Base-by-base conservation (phyloP, 1,139 yeast species). In the Lodderomyces oxycetoniae region DNA sequence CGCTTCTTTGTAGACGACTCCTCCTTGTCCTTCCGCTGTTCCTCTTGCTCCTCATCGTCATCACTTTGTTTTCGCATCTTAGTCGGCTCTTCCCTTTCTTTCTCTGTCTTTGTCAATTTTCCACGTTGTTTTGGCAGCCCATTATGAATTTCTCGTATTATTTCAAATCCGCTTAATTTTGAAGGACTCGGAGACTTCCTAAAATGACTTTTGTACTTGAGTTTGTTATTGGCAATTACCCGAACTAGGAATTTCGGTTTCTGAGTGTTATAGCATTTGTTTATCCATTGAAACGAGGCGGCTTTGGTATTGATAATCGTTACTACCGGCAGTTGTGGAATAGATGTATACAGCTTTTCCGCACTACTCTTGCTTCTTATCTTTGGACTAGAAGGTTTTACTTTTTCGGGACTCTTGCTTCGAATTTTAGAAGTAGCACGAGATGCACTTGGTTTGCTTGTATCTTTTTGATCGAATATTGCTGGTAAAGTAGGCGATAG, bases 401-500 rank as follows among this genome's bases (percentile, higher is more conserved):
- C n/a, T n/a, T n/a, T n/a, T n/a, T n/a, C n/a, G n/a, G n/a, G n/a
- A n/a, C n/a, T n/a, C n/a, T n/a, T n/a, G n/a, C n/a, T n/a, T n/a
- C n/a, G n/a, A n/a, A n/a, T n/a, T n/a, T n/a, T n/a, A n/a, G n/a
- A n/a, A n/a, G n/a, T n/a, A n/a, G n/a, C n/a, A n/a, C n/a, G n/a
- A n/a, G n/a, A n/a, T n/a, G n/a, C n/a, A n/a, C n/a, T n/a, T n/a
- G n/a, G n/a, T n/a, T n/a, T n/a, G n/a, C n/a, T n/a, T n/a, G n/a
- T n/a, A n/a, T n/a, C n/a, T n/a, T n/a, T n/a, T n/a, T 10, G 6
- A 24, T 24, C n/a, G n/a, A 24, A 24, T 10, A 24, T 24, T 10
- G 58, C 46, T 2, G 69, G 69, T 21, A 62, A 45, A 3, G 68
- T 62, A 3, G 69, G 68, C 2, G 67, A 59, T 23, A 63, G 43